These are phyloP conservation scores for Aspergillus clavatus DNA, from an alignment of 2,329 filamentous ascomycete genomes.

Conservation along the genomic window DNA sequence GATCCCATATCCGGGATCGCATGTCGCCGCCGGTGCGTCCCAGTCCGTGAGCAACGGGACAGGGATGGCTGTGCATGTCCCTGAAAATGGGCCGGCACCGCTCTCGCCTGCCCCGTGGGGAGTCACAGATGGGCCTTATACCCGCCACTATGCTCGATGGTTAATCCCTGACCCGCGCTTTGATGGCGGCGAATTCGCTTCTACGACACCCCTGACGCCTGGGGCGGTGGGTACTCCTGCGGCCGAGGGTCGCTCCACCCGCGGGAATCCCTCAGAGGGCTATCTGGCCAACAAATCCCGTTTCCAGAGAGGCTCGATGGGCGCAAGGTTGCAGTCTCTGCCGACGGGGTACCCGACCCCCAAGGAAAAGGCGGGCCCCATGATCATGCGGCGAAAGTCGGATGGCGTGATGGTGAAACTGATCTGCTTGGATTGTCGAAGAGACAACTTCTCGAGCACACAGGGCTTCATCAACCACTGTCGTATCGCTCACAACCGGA, in stretches of 20 bases:
- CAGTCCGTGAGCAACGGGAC: conserved; percentile 67
- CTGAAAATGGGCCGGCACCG: conserved; percentile 61
- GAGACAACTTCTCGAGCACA: conserved; percentile 90
- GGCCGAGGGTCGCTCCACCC: conserved; percentile 70
- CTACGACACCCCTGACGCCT: conserved; percentile 16
- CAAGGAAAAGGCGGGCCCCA: conserved; percentile 79
- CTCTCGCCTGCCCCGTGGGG: conserved; percentile 83
- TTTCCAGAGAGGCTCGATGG: conserved; percentile 54
- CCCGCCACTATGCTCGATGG: conserved; percentile 93
- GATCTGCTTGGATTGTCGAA: conserved; percentile 80
- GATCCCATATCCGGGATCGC: conserved; percentile 77
- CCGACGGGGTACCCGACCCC: conserved; percentile 65
- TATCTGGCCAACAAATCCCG: conserved; percentile 52
- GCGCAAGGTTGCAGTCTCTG: conserved; percentile 64
- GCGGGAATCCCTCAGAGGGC: conserved; percentile 61
- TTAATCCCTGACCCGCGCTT: conserved; percentile 83
- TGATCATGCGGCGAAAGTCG: conserved; percentile 73
- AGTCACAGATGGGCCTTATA: conserved; percentile 86
- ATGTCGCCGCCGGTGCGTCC: conserved; percentile 54
- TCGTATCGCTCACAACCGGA: conserved; percentile 86
- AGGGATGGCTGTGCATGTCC: conserved; percentile 63
- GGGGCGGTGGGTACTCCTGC: conserved; percentile 40
- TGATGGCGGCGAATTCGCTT: conserved; percentile 56
- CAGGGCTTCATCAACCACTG: conserved; percentile 99
- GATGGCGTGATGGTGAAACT: conserved; percentile 86